Evolutionary conservation across 1,139 yeast species (phyloP).

Genomic region (Spencermartinsiella ligniputridi): DNA sequence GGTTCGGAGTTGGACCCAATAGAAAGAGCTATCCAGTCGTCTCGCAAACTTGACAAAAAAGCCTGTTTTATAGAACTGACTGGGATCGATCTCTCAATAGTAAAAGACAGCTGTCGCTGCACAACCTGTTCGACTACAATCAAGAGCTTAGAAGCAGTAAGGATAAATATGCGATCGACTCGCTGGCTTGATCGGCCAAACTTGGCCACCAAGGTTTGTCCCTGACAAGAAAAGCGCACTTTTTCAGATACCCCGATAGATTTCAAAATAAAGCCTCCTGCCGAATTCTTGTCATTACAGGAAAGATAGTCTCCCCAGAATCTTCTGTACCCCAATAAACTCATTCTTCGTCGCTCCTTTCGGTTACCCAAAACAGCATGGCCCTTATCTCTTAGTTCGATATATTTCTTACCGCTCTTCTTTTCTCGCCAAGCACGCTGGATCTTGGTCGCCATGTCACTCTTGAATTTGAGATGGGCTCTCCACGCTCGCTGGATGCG

Average conservation of each 20-base stretch:
- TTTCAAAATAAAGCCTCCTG: slow-evolving; percentile 57
- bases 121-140: slow-evolving; percentile 68
- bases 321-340: slow-evolving; percentile 85
- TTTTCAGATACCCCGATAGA: slow-evolving; percentile 66
- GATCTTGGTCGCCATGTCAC: slow-evolving; percentile 79
- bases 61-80: slow-evolving; percentile 58
- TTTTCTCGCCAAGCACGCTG: slow-evolving; percentile 84
- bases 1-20: slow-evolving; percentile 50
- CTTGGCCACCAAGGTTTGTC: slow-evolving; percentile 76
- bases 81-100: slow-evolving; percentile 61
- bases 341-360: slow-evolving; percentile 87
- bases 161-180: slow-evolving; percentile 63
- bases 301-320: slow-evolving; percentile 91
- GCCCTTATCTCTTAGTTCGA: slow-evolving; percentile 82
- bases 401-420: slow-evolving; percentile 71
- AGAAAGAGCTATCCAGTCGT: slow-evolving; percentile 88
- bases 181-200: slow-evolving; percentile 91
- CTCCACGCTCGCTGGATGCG: slow-evolving; percentile 98
- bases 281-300: slow-evolving; percentile 63
- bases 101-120: slow-evolving; percentile 66
- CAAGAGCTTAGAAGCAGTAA: slow-evolving; percentile 59
- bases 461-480: slow-evolving; percentile 70
- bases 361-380: slow-evolving; percentile 61
- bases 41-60: slow-evolving; percentile 72
- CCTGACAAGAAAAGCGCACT: slow-evolving; percentile 74